Evolutionary conservation across 306 rosid genomes (phyloP), one percentile per base, ranked within the genome.

Genomic region (Glycine tomentella): DNA sequence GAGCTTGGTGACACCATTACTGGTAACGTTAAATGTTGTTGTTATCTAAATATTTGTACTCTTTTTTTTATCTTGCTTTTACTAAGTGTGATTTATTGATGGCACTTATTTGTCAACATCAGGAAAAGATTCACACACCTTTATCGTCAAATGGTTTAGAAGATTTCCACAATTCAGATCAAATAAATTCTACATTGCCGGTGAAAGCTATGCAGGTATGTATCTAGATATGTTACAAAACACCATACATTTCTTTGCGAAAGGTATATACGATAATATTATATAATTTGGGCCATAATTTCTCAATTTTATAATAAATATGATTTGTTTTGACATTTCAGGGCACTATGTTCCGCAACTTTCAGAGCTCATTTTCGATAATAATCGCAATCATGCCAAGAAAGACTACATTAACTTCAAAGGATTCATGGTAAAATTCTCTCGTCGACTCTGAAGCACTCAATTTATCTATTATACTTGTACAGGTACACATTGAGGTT

Each of bases 271-370:
- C n/a, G 31, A 25, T 25, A 25, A 25, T 25, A 17, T 46, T 9
- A 51, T 12, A 11, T 46, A 77, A 62, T 55, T 48, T 69, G 36
- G 33, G 9, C 4, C 15, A 49, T 73, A 25, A 2, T 25, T 73
- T 74, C 4, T 51, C 51, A 14, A 44, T 6, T 34, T 44, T 4
- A 45, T 40, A 64, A 6, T 55, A 45, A 76, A 46, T 10, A 61
- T 50, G 3, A 0, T 40, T 70, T 64, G 52, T 65, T 46, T 33
- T 33, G 36, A 48, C 48, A 48, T 67, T 70, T 80, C 90, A 94
- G 98, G 98, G 58, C 98, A 94, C 77, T 94, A 94, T 74, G 98
- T 83, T 84, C 92, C 97, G 6, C 97, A 93, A 74, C 93, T 93
- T 44, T 90, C 97, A 2, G 90, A 93, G 78, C 89, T 87, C 53